Conservation (phyloP, 305 asterid genomes). For the Fraxinus dipetala region DNA sequence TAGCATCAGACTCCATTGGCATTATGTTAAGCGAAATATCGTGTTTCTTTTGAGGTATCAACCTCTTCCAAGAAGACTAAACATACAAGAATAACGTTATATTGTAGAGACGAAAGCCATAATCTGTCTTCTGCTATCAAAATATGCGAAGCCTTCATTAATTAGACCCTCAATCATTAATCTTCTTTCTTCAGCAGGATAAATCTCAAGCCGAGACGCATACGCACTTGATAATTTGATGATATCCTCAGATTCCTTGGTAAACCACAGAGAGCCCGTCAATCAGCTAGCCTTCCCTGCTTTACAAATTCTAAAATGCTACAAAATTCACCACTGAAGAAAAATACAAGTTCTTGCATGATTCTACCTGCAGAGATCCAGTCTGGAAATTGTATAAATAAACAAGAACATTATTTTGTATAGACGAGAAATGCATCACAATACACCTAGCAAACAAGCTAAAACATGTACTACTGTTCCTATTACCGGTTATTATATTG, state of each 20-base stretch:
- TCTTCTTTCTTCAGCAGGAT: background rate
- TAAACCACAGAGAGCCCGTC: background rate
- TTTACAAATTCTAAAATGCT: background rate
- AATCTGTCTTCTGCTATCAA: slow-evolving; percentile 35
- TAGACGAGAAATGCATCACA: background rate
- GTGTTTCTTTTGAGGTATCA: slow-evolving; percentile 59
- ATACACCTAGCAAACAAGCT: background rate
- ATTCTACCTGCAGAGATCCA: background rate
- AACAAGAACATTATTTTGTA: background rate
- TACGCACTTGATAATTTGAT: background rate
- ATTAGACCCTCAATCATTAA: slow-evolving; percentile 23
- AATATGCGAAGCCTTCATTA: slow-evolving; percentile 45
- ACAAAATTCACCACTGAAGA: background rate
- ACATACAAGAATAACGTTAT: slow-evolving; percentile 41
- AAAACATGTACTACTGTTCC: slow-evolving; percentile 17
- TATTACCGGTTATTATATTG: slow-evolving; percentile 7
- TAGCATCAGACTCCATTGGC: slow-evolving; percentile 48
- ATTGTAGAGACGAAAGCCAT: slow-evolving; percentile 40
- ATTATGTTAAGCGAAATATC: slow-evolving; percentile 41
- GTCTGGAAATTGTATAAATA: background rate
- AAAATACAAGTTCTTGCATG: background rate
- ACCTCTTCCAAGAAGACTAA: slow-evolving; percentile 55
- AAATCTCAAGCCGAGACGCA: background rate
- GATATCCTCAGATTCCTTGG: background rate
- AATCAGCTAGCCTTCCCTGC: background rate